These are phyloP conservation scores for Discostella stelligera DNA, from an alignment of 352 stramenopile species.

Conservation along the genomic window DNA sequence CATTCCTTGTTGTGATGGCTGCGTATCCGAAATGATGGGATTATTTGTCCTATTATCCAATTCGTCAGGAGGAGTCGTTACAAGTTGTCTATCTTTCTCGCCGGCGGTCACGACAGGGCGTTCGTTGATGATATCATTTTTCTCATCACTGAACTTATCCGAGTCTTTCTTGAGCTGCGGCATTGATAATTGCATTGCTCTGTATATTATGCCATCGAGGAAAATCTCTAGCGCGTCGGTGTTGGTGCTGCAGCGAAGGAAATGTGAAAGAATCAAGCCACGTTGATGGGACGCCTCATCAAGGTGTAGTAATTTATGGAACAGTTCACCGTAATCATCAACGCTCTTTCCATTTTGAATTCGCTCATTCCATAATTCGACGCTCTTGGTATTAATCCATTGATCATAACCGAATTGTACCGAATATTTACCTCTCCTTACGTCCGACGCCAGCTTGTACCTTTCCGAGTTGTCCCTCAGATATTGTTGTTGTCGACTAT, in stretches of 20 bases:
- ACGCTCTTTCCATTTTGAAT: constrained; percentile 1
- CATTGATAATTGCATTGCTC: background rate
- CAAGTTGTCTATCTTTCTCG: background rate
- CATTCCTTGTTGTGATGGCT: background rate
- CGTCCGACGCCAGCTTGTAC: background rate
- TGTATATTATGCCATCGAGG: constrained; percentile 10
- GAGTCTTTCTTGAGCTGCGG: background rate
- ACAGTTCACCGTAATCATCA: background rate
- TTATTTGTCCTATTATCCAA: background rate
- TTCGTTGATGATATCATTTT: background rate
- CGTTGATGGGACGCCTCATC: background rate
- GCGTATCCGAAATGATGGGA: background rate
- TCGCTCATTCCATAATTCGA: background rate
- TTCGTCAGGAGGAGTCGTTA: background rate
- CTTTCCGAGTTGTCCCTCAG: background rate
- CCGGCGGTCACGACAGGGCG: background rate
- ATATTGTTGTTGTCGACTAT: background rate
- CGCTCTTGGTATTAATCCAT: background rate
- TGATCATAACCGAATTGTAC: background rate
- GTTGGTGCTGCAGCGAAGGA: background rate
- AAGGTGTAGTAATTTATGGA: background rate
- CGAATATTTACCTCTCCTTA: background rate
- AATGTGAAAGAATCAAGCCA: background rate
- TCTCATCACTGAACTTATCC: background rate
- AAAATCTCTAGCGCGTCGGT: background rate